Conservation (phyloP, 495 filamentous ascomycete species). For the Alectoria sarmentosa region DNA sequence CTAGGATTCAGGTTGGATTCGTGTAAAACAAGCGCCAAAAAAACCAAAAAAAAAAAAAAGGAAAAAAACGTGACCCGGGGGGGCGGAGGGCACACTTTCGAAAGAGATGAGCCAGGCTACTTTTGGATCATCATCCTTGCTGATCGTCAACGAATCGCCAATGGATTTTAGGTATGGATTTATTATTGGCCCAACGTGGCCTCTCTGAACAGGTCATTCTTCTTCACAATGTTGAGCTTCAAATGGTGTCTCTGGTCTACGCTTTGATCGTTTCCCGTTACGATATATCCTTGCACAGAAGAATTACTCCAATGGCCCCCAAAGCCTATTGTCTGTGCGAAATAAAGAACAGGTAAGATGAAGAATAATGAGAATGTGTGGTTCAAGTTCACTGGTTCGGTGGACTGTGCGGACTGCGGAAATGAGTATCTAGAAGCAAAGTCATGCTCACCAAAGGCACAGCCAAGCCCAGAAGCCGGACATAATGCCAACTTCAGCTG, state of each 20-base stretch:
- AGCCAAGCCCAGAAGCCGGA: conserved; percentile 3
- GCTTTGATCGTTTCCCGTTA: background rate
- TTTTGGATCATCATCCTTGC: conserved; percentile 1
- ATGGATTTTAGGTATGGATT: background rate
- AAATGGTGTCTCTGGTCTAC: background rate
- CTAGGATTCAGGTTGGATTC: conserved; percentile 2
- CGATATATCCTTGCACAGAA: background rate
- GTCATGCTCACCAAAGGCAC: conserved; percentile 15
- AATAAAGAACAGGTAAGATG: no score
- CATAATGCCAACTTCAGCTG: background rate
- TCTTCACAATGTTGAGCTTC: background rate
- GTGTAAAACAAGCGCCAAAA: conserved; percentile 2
- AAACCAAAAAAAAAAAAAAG: background rate
- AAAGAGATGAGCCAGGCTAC: background rate
- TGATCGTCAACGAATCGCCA: background rate
- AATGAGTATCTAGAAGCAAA: conserved; percentile 2
- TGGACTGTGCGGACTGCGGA: conserved; percentile 4
- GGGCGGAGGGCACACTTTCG: no score
- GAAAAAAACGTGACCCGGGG: no score
- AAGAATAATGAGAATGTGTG: no score
- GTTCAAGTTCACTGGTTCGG: no score
- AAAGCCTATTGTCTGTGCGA: background rate
- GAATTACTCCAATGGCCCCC: background rate
- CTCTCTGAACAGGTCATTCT: background rate
- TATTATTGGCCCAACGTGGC: background rate